Evolutionary conservation across 2,329 filamentous ascomycete genomes (phyloP), one percentile per base, ranked within the genome.

Genomic region (Lojkania enalia): DNA sequence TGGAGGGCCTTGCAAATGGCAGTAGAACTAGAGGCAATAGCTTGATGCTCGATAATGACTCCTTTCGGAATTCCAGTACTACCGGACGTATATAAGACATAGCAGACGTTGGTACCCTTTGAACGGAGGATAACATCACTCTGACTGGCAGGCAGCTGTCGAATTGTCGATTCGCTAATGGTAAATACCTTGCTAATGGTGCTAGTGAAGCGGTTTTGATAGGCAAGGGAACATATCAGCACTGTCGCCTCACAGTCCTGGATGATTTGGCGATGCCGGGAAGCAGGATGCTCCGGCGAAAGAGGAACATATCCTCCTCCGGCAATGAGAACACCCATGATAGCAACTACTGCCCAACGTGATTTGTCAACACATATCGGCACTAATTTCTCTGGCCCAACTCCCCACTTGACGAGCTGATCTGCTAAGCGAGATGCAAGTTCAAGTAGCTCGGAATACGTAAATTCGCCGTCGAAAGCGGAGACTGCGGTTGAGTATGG

Each of bases 61-160:
- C 62, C 64, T 30, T 66, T 67, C 1, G 64, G 64, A 7, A 54
- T 41, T 3, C 64, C 64, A 15, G 64, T 67, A n/a, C 57, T 64
- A 2, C 64, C 64, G n/a, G 60, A 64, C 3, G 64, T 67, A 38
- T 64, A 67, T 12, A 66, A 39, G 1, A 63, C 57, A 39, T 66
- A 67, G 39, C 57, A 61, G 5, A 49, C 46, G 19, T 64, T 0
- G 82, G 81, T 3, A 74, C 72, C 29, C 74, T 30, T 73, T 69
- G 30, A 9, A 12, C 30, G 30, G 0, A 73, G 68, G 0, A 5
- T 27, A 36, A 19, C 40, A 41, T n/a, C 58, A 14, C 62, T 55
- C 3, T 70, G 54, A 1, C 67, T 29, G n/a, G 31, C 21, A 20
- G 41, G 43, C 13, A 51, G 35, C 5, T 42, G 15, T 18, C 40